Conservation (phyloP, 768 basidiomycete species). For the Lactifluus subvellereus region DNA sequence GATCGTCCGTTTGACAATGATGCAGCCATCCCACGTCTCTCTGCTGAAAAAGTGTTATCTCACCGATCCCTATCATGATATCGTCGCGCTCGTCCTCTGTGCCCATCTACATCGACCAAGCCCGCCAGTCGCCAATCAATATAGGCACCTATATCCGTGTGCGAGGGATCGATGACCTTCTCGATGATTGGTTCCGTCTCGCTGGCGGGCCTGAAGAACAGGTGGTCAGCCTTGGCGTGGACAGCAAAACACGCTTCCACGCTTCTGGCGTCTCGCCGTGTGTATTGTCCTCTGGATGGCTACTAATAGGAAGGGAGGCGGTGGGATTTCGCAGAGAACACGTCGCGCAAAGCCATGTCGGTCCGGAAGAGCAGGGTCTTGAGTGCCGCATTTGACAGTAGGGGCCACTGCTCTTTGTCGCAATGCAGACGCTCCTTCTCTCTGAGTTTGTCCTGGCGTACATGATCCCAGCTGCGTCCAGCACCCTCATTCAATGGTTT, state of each 20-base stretch:
- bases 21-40: conserved; percentile 76
- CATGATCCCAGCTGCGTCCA: conserved; percentile 57
- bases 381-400: conserved; percentile 43
- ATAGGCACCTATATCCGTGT: conserved; percentile 88
- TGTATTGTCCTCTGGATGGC: conserved; percentile 30
- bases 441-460: conserved; percentile 97
- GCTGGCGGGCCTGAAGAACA: conserved; percentile 53
- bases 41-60: conserved; percentile 81
- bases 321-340: conserved; percentile 78
- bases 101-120: conserved; percentile 52
- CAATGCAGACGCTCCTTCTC: conserved; percentile 73
- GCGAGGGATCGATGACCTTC: conserved; percentile 69
- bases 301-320: not conserved
- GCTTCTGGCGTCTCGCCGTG: conserved; percentile 84
- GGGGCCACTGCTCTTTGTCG: conserved; percentile 45
- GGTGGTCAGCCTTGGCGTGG: conserved; percentile 89
- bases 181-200: conserved; percentile 48
- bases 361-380: conserved; percentile 64
- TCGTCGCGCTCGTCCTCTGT: conserved; percentile 59
- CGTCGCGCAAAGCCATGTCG: conserved; percentile 73
- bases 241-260: conserved; percentile 73
- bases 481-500: conserved; percentile 68
- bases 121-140: conserved; percentile 80
- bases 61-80: conserved; percentile 54
- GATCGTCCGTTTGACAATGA: conserved; percentile 81